phyloP scores from a whole-genome alignment of 179 eudicot genomes.

The Camellia oleifera region DNA sequence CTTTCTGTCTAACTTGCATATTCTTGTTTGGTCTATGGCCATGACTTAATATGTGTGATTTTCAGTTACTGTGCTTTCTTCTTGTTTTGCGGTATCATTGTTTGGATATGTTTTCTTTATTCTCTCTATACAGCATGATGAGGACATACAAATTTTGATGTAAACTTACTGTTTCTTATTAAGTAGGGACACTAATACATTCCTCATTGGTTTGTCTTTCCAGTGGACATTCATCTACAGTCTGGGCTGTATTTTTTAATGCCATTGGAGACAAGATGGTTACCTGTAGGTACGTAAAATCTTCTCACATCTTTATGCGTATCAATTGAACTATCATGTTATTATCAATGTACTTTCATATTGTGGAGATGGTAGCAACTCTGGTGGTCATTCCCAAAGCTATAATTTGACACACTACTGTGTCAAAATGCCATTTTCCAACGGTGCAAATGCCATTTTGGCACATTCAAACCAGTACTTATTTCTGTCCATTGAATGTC shows the following conservation, averaged over 20 bases:
- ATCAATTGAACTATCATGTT: background rate
- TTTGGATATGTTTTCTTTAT: slow-evolving; percentile 6
- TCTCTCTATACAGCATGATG: background rate
- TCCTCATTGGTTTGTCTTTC: slow-evolving; percentile 16
- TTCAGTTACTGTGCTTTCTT: background rate
- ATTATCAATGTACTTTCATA: background rate
- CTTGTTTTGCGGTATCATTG: background rate
- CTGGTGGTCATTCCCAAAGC: too few species aligned
- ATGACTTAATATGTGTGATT: background rate
- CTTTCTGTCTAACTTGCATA: background rate
- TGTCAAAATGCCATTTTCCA: too few species aligned
- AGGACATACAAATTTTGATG: background rate
- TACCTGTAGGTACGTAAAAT: slow-evolving; percentile 66
- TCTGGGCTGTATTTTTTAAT: slow-evolving; percentile 85
- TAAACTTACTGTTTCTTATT: background rate
- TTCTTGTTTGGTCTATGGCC: background rate
- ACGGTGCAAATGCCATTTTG: too few species aligned
- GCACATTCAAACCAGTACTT: too few species aligned
- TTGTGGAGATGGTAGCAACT: background rate
- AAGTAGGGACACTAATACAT: background rate
- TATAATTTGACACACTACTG: too few species aligned
- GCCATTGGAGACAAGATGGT: slow-evolving; percentile 85
- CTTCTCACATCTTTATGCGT: background rate
- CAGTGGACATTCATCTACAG: slow-evolving; percentile 94
- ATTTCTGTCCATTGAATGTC: too few species aligned